Evolutionary conservation across 2,329 filamentous ascomycete genomes (phyloP), one percentile per base, ranked within the genome.

Genomic region (Scedosporium aurantiacum): DNA sequence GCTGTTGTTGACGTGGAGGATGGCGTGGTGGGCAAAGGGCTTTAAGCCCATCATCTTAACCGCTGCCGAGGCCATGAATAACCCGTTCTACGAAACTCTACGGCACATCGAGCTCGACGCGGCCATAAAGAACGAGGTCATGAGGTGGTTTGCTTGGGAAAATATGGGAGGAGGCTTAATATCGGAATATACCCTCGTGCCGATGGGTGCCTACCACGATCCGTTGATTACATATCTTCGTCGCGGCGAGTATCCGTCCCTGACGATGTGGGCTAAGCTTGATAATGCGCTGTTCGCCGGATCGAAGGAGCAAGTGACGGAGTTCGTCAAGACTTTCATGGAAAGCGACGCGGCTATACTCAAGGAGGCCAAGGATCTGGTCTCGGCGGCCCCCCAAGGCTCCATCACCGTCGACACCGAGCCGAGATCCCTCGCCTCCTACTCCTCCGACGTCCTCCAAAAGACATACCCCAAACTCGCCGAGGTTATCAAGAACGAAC

Each of bases 1-100:
- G 63, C 76, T 97, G 63, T 79, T 97, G 57, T 77, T 96, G 62
- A 88, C 89, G 60, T 97, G 94, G 94, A 83, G 92, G 63, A 83
- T 91, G 55, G 92, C 93, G 2, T 97, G 93, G 91, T 97, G 91
- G 90, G 91, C 92, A 0, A 86, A 95, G 68, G 94, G 93, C 10
- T 97, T 97, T 75, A 85, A 81, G 64, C 93, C 94, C 0, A 80
- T 94, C 6, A 88, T 97, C 47, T 75, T 97, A 61, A 87, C 89
- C 58, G 82, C 85, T 16, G 84, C 82, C 1, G 93, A 97, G 70
- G 91, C 92, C 18, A 88, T 87, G 79, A 86, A 85, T 69, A 94
- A 96, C 69, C 89, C 89, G 1, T 75, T 89, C 21, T 96, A 93
- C 70, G 79, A 85, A 65, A 79, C 86, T 60, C 76, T 96, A 60